A percentile compares a stretch with the other conserved stretches of the same genome.
Evolutionary conservation across 768 basidiomycete genomes (phyloP).

Genomic region (Hebeloma cylindrosporum): DNA sequence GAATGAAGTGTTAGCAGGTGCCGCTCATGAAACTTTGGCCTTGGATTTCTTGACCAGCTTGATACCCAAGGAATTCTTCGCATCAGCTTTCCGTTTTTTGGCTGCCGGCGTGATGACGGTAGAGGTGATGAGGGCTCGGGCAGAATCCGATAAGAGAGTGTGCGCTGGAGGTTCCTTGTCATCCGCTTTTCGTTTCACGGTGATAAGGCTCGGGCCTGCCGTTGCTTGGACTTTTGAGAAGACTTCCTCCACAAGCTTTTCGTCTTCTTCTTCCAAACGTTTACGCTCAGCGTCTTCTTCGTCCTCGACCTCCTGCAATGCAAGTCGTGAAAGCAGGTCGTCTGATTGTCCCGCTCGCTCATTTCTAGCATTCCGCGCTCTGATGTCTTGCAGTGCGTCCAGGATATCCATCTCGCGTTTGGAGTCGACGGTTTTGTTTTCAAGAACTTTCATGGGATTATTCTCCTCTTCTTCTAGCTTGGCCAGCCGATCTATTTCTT

Average conservation of each 20-base stretch:
- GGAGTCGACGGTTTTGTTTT: slow-evolving; percentile 88
- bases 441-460: slow-evolving; percentile 95
- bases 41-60: slow-evolving; percentile 60
- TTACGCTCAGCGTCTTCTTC: slow-evolving; percentile 73
- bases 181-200: slow-evolving; percentile 87
- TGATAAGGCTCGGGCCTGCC: slow-evolving; percentile 39
- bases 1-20: neutral
- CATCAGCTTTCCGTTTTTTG: slow-evolving; percentile 64
- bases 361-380: slow-evolving; percentile 83
- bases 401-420: slow-evolving; percentile 98
- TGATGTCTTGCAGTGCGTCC: slow-evolving; percentile 92
- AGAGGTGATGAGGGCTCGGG: slow-evolving; percentile 55
- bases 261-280: slow-evolving; percentile 87
- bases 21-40: slow-evolving; percentile 7
- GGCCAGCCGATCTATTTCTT: slow-evolving; percentile 80
- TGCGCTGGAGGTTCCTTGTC: slow-evolving; percentile 72
- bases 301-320: slow-evolving; percentile 68
- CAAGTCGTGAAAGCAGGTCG: slow-evolving; percentile 64
- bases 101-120: slow-evolving; percentile 40
- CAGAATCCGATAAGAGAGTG: slow-evolving; percentile 65
- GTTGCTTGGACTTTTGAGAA: slow-evolving; percentile 70
- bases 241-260: slow-evolving; percentile 81
- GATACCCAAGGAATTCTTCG: slow-evolving; percentile 71
- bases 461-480: slow-evolving; percentile 91
- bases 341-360: slow-evolving; percentile 79